Percentiles rank a stretch among this genome's conserved stretches.
phyloP scores from a whole-genome alignment of 805 yeast species.

The Saturnispora gosingensis region DNA sequence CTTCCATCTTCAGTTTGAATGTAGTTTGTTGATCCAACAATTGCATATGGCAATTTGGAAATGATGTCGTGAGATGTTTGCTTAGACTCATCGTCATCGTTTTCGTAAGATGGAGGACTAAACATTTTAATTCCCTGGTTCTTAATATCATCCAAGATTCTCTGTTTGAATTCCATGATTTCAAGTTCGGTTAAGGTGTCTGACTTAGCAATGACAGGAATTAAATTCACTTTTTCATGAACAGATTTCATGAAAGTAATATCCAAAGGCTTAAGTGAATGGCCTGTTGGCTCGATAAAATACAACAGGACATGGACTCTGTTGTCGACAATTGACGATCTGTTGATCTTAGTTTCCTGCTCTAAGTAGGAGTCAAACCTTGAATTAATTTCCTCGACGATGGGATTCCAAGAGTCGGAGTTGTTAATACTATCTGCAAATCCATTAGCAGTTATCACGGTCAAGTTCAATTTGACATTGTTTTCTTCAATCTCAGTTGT shows the following conservation, averaged over 20 bases:
- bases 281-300: conserved; percentile 97
- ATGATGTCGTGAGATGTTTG: conserved; percentile 57
- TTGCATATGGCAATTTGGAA: conserved; percentile 79
- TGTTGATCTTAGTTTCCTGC: conserved; percentile 73
- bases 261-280: conserved; percentile 81
- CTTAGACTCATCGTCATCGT: conserved; percentile 72
- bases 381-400: conserved; percentile 76
- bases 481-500: conserved; percentile 81
- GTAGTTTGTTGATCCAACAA: conserved; percentile 78
- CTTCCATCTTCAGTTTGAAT: conserved; percentile 69
- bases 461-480: conserved; percentile 78
- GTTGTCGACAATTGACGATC: conserved; percentile 63
- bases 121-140: conserved; percentile 69
- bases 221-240: conserved; percentile 84
- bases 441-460: conserved; percentile 86
- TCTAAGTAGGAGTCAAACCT: conserved; percentile 87
- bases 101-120: conserved; percentile 66
- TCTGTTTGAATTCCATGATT: conserved; percentile 60
- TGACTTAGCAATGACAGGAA: conserved; percentile 87
- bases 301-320: conserved; percentile 90
- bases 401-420: conserved; percentile 76
- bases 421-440: conserved; percentile 88
- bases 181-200: conserved; percentile 90
- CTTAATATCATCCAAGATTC: conserved; percentile 68
- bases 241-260: conserved; percentile 79